These are phyloP conservation scores for Wallacemonas rigidus DNA, from an alignment of 208 protist species.

Conservation along the genomic window DNA sequence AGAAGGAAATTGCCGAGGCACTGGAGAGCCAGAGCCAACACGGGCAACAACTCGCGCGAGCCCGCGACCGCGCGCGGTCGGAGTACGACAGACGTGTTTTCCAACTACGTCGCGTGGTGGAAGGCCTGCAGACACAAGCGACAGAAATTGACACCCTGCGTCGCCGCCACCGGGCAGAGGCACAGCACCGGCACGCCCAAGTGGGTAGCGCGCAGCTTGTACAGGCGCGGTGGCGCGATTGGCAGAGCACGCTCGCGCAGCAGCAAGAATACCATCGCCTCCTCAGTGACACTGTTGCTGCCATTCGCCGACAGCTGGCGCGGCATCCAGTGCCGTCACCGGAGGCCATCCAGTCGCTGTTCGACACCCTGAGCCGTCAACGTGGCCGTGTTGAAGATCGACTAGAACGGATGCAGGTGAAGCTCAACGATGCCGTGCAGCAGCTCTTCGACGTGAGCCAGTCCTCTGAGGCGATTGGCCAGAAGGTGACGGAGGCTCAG, in stretches of 20 bases:
- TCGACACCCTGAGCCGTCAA: conserved; percentile 30
- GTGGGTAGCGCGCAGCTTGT: conserved; percentile 28
- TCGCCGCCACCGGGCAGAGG: conserved; percentile 15
- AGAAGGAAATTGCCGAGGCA: conserved; percentile 15
- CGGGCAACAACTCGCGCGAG: conserved; percentile 16
- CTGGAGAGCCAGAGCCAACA: conserved; percentile 19
- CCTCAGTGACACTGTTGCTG: conserved; percentile 20
- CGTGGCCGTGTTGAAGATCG: conserved; percentile 38
- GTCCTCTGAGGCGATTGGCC: conserved; percentile 34
- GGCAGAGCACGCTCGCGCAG: conserved; percentile 22
- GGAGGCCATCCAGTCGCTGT: conserved; percentile 26
- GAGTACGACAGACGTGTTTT: conserved; percentile 27
- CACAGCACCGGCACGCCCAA: conserved; percentile 30
- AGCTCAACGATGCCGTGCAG: conserved; percentile 32
- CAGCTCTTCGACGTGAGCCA: conserved; percentile 35
- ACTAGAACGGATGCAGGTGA: conserved; percentile 32
- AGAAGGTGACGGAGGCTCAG: conserved; percentile 21
- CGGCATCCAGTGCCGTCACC: conserved; percentile 18
- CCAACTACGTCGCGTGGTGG: conserved; percentile 16
- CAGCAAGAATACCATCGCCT: conserved; percentile 22
- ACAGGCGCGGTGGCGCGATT: conserved; percentile 27
- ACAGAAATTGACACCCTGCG: conserved; percentile 9
- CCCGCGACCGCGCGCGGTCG: conserved; percentile 24
- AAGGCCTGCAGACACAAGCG: conserved; percentile 19
- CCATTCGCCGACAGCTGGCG: conserved; percentile 8